Conservation (phyloP, 2,329 filamentous ascomycete genomes). For the Bipolaris sorokiniana region DNA sequence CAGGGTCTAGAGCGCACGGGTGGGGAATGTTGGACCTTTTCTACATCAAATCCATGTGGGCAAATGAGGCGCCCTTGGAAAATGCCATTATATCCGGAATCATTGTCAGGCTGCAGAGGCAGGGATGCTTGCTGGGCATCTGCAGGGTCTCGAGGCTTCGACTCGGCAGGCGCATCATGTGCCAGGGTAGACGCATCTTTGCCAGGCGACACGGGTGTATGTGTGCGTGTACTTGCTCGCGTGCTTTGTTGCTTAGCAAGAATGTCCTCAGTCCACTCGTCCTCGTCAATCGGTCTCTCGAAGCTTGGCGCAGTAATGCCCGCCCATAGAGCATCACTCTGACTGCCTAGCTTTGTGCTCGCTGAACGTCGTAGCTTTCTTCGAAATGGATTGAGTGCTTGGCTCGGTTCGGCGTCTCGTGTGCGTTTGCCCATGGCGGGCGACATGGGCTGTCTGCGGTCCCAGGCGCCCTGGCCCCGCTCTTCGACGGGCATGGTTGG, state of each 20-base stretch:
- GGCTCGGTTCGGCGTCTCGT: slow-evolving; percentile 36
- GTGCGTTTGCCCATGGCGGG: slow-evolving; percentile 50
- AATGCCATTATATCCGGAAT: slow-evolving; percentile 51
- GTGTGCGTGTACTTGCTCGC: slow-evolving; percentile 19
- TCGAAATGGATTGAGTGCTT: slow-evolving; percentile 56
- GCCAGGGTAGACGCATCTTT: slow-evolving; percentile 9
- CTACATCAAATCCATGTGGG: slow-evolving; percentile 52
- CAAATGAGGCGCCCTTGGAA: slow-evolving; percentile 53
- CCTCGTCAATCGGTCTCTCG: slow-evolving; percentile 31
- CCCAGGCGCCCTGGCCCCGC: slow-evolving; percentile 80
- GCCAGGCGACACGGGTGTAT: slow-evolving; percentile 12
- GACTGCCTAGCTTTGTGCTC: slow-evolving; percentile 79
- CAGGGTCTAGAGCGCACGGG: slow-evolving; percentile 9
- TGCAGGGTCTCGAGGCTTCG: slow-evolving; percentile 28
- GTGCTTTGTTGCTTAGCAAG: slow-evolving; percentile 29
- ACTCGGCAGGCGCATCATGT: slow-evolving; percentile 16
- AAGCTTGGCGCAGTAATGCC: slow-evolving; percentile 70
- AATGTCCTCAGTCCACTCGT: slow-evolving; percentile 46
- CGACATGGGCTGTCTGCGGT: slow-evolving; percentile 49
- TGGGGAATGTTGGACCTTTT: slow-evolving; percentile 44
- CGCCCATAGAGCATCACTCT: slow-evolving; percentile 86
- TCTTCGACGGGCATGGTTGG: slow-evolving; percentile 71
- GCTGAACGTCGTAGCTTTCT: slow-evolving; percentile 87
- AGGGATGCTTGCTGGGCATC: slow-evolving; percentile 9
- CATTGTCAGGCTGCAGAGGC: slow-evolving; percentile 31